Conservation (phyloP, 805 yeast species). For the Candida fluviatilis region DNA sequence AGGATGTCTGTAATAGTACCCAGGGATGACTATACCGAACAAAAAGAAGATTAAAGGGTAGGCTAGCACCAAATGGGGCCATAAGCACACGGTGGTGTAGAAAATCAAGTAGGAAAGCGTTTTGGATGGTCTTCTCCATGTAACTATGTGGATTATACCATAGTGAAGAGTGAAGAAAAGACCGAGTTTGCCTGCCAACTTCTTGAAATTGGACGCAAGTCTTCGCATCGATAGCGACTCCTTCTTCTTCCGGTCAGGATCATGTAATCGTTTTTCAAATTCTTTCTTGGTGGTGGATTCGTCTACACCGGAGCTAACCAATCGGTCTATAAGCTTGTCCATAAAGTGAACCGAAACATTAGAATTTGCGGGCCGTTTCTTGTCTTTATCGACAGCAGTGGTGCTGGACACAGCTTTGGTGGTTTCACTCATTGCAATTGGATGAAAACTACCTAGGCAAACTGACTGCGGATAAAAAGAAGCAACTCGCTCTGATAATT, state of each 20-base stretch:
- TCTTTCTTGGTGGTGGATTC: constrained; percentile 46
- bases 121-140: constrained; percentile 74
- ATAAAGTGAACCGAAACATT: constrained; percentile 43
- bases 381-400: no score
- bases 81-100: constrained; percentile 63
- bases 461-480: no score
- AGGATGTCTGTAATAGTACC: constrained; percentile 68
- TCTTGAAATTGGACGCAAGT: constrained; percentile 54
- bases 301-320: constrained; percentile 48
- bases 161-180: constrained; percentile 58
- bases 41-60: constrained; percentile 58
- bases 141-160: constrained; percentile 51
- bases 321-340: constrained; percentile 52
- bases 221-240: constrained; percentile 57
- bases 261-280: constrained; percentile 36
- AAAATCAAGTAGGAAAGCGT: constrained; percentile 58
- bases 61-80: constrained; percentile 65
- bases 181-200: constrained; percentile 53
- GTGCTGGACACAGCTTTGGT: no score
- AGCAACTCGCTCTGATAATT: no score
- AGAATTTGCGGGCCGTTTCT: constrained; percentile 1
- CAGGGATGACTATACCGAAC: constrained; percentile 63
- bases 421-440: no score
- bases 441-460: no score
- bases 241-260: constrained; percentile 39